Base-by-base conservation (phyloP, 2,329 filamentous ascomycete genomes). In the Aureobasidium sp. region DNA sequence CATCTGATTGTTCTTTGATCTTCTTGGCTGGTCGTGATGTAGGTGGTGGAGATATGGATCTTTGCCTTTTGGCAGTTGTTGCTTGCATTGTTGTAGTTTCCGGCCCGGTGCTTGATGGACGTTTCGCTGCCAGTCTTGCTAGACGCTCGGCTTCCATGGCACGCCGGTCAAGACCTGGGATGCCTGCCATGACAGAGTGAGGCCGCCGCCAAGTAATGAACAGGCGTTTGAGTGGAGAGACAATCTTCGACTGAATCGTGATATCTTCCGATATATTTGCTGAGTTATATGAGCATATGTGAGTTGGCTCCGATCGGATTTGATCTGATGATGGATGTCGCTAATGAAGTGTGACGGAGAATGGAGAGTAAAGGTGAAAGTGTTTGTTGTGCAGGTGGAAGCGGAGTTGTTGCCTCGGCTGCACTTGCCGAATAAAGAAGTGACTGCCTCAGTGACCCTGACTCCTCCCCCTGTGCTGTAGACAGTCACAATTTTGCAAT, bases 61-160 rank as follows among this genome's bases (percentile, higher is more conserved):
- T 70, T 71, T 83, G 81, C 39, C 84, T 81, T 72, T 92, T 59
- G 9, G 44, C 6, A 30, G 30, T n/a, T 11, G 10, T 34, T 10
- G 53, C 25, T 27, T 15, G 29, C n/a, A n/a, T 27, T n/a, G 25
- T 25, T 29, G 5, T 16, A 27, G 54, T 0, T 3, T 13, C 89
- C 6, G 34, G 29, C 9, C 25, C 54, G 6, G 59, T 42, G 7
- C 30, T 59, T 32, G 36, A 21, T 7, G 47, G 80, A 76, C 39
- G 16, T 11, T 30, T 58, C 21, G 78, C 80, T 42, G 76, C 79
- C 25, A 86, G 73, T 66, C 92, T 83, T 27, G 84, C 86, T 15
- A 96, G 80, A 44, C 93, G 85, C 71, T 95, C 91, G 68, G 86
- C 80, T 72, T 97, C 93, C 90, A 96, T 94, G 58, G 85, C 83